Conservation (phyloP, 2,329 filamentous ascomycete genomes). For the Fusarium goolgardi region DNA sequence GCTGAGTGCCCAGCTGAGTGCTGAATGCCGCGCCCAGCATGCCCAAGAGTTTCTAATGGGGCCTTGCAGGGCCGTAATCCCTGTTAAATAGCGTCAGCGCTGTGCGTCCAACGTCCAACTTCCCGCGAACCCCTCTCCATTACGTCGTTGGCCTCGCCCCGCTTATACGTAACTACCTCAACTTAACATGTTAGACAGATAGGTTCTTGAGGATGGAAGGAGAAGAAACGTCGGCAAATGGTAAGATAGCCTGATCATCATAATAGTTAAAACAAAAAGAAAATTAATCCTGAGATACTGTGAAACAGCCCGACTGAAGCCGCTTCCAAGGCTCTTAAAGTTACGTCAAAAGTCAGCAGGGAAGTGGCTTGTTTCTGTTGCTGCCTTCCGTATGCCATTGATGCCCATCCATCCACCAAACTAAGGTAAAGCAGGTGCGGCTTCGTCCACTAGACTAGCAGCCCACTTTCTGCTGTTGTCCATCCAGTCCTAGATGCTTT, state of each 20-base stretch:
- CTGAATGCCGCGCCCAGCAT: slow-evolving; percentile 21
- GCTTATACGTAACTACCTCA: slow-evolving; percentile 11
- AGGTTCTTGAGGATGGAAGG: not conserved
- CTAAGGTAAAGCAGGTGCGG: slow-evolving; percentile 23
- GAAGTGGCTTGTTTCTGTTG: slow-evolving; percentile 31
- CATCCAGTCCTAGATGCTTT: slow-evolving; percentile 10
- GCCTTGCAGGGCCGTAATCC: slow-evolving; percentile 22
- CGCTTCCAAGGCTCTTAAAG: not conserved
- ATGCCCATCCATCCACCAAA: slow-evolving; percentile 39
- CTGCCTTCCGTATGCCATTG: slow-evolving; percentile 38
- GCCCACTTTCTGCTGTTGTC: slow-evolving; percentile 27
- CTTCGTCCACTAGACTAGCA: slow-evolving; percentile 9
- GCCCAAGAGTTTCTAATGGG: slow-evolving; percentile 29
- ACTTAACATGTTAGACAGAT: not conserved
- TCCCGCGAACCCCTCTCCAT: slow-evolving; percentile 40
- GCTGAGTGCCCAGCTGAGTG: slow-evolving; percentile 30
- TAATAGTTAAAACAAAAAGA: not conserved
- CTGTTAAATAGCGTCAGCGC: slow-evolving; percentile 43
- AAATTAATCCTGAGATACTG: not conserved
- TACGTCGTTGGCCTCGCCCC: slow-evolving; percentile 44
- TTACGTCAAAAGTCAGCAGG: slow-evolving; percentile 16
- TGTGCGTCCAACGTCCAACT: slow-evolving; percentile 31
- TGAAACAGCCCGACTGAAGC: not conserved
- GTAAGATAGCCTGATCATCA: slow-evolving; percentile 6
- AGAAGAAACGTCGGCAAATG: not conserved